These are phyloP conservation scores for Dalbergia oliveri DNA, from an alignment of 306 rosid species.

Conservation along the genomic window DNA sequence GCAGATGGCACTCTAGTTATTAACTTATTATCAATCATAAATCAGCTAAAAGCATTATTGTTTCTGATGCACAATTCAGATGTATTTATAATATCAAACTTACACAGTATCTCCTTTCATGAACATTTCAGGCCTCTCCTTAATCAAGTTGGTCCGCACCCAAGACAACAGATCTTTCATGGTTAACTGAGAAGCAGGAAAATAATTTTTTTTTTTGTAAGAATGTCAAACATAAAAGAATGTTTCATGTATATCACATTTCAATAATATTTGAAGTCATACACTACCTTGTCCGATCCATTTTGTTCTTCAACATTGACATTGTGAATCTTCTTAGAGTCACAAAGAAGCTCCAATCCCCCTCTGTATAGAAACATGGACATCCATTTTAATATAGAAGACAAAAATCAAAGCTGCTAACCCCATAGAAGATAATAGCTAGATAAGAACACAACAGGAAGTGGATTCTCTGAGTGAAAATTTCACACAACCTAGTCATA, in stretches of 20 bases:
- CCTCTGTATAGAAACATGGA: conserved; percentile 62
- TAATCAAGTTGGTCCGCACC: conserved; percentile 84
- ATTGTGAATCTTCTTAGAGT: conserved; percentile 83
- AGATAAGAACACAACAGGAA: conserved; percentile 15
- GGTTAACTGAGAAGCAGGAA: conserved; percentile 60
- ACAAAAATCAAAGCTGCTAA: conserved; percentile 11
- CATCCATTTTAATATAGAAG: conserved; percentile 41
- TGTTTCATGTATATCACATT: neutral
- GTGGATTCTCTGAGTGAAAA: too few relatives aligned
- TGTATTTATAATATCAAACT: conserved; percentile 47
- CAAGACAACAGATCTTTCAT: conserved; percentile 92
- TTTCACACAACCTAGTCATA: too few relatives aligned
- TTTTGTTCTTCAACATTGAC: conserved; percentile 68
- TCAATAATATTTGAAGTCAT: neutral
- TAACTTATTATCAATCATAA: neutral
- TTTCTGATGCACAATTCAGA: neutral
- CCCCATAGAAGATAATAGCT: neutral
- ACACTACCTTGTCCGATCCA: conserved; percentile 66
- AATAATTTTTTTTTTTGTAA: neutral
- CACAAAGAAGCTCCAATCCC: conserved; percentile 92
- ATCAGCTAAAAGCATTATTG: too few relatives aligned
- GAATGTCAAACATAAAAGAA: conserved; percentile 9
- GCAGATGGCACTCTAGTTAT: neutral
- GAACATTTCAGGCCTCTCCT: conserved; percentile 98
- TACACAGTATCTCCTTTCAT: conserved; percentile 97